Evolutionary conservation across 441 rosid species (phyloP).

Genomic region (Omphalea diandra): DNA sequence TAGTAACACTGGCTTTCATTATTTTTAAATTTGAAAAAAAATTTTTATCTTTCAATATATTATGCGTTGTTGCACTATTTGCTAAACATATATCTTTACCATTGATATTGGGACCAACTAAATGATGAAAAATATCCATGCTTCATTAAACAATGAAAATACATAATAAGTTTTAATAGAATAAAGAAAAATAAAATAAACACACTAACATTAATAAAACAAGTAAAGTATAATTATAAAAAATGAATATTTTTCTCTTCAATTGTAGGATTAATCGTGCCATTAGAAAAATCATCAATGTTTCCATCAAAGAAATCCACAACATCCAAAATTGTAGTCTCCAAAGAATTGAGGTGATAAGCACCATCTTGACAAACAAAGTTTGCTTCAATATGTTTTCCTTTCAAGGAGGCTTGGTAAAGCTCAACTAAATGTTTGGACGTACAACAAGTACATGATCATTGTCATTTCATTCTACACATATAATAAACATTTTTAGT

Average conservation of each 20-base stretch:
- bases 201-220: not conserved
- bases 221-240: not conserved
- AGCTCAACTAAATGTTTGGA: slow-evolving; percentile 8
- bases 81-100: not conserved
- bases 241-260: not conserved
- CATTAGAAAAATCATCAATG: not conserved
- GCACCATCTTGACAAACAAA: not conserved
- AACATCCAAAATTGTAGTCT: not conserved
- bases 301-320: not conserved
- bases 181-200: not conserved
- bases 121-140: not conserved
- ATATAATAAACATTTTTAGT: not conserved
- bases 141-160: not conserved
- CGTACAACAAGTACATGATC: not conserved
- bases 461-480: not conserved
- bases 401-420: slow-evolving; percentile 10
- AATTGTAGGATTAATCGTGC: not conserved
- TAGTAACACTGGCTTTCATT: not conserved
- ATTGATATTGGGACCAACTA: not conserved
- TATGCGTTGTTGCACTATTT: slow-evolving; percentile 1
- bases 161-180: no score
- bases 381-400: not conserved
- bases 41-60: not conserved
- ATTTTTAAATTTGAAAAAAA: not conserved
- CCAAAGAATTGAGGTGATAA: not conserved